phyloP scores from a whole-genome alignment of 441 rosid genomes.

The Raphanus hybrid region DNA sequence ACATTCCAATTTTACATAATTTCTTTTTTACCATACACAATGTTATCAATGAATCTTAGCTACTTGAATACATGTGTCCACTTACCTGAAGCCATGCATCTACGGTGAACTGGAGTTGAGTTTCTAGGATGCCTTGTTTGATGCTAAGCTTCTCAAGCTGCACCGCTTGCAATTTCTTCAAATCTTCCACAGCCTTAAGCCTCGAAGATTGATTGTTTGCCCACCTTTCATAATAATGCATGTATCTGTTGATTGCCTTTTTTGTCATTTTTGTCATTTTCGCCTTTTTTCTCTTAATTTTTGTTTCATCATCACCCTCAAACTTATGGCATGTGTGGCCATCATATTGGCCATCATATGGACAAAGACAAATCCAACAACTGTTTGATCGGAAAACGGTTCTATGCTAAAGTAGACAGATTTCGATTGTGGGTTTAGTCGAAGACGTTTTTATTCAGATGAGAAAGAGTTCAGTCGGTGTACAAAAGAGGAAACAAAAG shows the following conservation, averaged over 20 bases:
- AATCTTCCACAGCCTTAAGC: constrained; percentile 48
- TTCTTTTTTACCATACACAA: neutral
- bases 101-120: constrained; percentile 50
- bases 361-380: neutral
- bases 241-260: constrained; percentile 44
- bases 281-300: constrained; percentile 38
- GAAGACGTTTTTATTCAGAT: too few species aligned
- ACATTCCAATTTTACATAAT: neutral
- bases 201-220: constrained; percentile 55
- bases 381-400: neutral
- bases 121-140: constrained; percentile 41
- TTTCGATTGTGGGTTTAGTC: too few species aligned
- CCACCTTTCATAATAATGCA: constrained; percentile 74
- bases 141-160: constrained; percentile 47
- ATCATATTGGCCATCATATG: neutral
- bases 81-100: constrained; percentile 70
- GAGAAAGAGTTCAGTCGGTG: too few species aligned
- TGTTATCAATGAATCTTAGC: neutral
- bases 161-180: constrained; percentile 41
- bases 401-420: too few species aligned
- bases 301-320: neutral
- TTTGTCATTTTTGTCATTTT: neutral
- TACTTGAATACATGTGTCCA: neutral
- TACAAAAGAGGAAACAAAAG: too few species aligned
- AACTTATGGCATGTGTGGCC: constrained; percentile 28